phyloP scores from a whole-genome alignment of 306 rosid genomes.

The Fagus crenata region DNA sequence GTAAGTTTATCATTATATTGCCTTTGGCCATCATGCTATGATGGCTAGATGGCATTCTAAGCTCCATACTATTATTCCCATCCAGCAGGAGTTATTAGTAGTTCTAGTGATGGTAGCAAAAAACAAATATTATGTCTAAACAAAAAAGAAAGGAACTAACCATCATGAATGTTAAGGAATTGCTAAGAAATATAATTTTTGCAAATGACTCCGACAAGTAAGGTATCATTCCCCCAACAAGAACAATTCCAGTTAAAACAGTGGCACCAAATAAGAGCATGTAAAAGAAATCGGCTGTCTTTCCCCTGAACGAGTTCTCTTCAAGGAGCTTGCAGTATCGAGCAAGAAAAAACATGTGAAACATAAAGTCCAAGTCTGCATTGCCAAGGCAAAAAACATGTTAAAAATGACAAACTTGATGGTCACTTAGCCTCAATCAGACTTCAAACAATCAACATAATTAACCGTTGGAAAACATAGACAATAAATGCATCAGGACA shows the following conservation, averaged over 20 bases:
- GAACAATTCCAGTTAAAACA: conserved; percentile 85
- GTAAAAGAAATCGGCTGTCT: conserved; percentile 93
- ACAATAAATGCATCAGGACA: background rate
- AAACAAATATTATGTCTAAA: conserved; percentile 7
- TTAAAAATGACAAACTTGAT: conserved; percentile 20
- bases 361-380: conserved; percentile 95
- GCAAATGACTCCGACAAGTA: conserved; percentile 84
- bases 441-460: conserved; percentile 16
- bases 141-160: conserved; percentile 37
- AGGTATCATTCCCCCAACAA: conserved; percentile 95
- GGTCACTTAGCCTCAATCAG: conserved; percentile 13
- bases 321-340: conserved; percentile 99
- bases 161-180: conserved; percentile 97
- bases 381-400: conserved; percentile 30
- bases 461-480: background rate
- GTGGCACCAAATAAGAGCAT: conserved; percentile 93
- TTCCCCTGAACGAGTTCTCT: conserved; percentile 97
- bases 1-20: background rate
- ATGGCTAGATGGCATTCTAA: background rate
- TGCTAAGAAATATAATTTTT: conserved; percentile 88
- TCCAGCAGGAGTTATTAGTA: background rate
- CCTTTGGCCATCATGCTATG: conserved; percentile 1
- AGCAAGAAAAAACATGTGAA: conserved; percentile 97
- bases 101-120: background rate
- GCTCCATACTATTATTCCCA: background rate